Base-by-base conservation (phyloP, 139 green algal genomes). In the Micromonas pusilla region DNA sequence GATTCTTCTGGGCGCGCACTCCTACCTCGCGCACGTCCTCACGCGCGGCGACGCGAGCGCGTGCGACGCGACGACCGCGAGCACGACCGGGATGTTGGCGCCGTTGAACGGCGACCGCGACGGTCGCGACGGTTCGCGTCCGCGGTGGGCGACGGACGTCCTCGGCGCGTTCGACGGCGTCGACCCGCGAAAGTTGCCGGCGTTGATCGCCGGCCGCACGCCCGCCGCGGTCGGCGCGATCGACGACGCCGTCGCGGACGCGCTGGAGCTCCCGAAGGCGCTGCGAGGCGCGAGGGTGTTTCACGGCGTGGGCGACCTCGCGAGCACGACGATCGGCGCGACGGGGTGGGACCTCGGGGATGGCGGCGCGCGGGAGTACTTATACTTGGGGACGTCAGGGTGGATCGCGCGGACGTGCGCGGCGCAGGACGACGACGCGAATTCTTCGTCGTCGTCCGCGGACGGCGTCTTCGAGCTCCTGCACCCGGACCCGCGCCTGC, bases 261-360 rank as follows among this genome's bases (percentile, higher is more conserved):
- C 9, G 13, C 20, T 70, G 26, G 20, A 33, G 13, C 62, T 70
- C 19, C 62, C 62, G 5, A 6, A 5, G 62, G 13, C 62, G 13
- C 62, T 70, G 9, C 9, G 6, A 5, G 62, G 62, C 62, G 62
- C 20, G 62, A 16, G 9, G 62, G 26, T 70, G n/a, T 31, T 70
- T 31, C 62, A 70, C 62, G 62, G 62, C 62, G n/a, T 31, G 9
- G 62, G 62, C 62, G 62, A 70, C 62, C 62, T 70, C 13, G 62
- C 45, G 45, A 57, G 45, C 45, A 57, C 45, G 16, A 57, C 45
- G 9, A 16, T 57, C 9, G 45, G 45, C 9, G 45, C 45, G n/a
- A n/a, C n/a, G n/a, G n/a, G n/a, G n/a, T n/a, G n/a, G n/a, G n/a
- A n/a, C n/a, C 45, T 9, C 16, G 45, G 45, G 45, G 45, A 57